These are phyloP conservation scores for Mariannaea sp. DNA, from an alignment of 2,329 filamentous ascomycete species.

Conservation along the genomic window DNA sequence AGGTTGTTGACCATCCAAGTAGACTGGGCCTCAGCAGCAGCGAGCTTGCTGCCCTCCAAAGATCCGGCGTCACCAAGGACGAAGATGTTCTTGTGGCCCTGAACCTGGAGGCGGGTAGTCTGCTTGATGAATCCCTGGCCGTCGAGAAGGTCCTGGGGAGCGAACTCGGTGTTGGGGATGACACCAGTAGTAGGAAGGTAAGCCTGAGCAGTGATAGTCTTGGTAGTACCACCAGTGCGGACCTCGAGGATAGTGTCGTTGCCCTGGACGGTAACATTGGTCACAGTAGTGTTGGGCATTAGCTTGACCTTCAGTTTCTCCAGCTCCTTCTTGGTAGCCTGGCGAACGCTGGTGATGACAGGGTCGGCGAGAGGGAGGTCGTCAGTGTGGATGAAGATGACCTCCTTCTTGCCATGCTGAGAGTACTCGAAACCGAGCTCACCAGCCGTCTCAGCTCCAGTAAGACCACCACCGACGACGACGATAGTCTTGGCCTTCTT, in stretches of 20 bases:
- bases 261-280: constrained; percentile 30
- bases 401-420: constrained; percentile 49
- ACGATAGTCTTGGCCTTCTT: constrained; percentile 53
- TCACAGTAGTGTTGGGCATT: constrained; percentile 47
- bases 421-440: constrained; percentile 57
- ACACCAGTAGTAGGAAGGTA: constrained; percentile 55
- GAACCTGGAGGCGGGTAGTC: constrained; percentile 44
- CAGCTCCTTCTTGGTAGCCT: constrained; percentile 47
- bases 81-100: constrained; percentile 49
- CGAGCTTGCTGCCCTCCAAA: constrained; percentile 44
- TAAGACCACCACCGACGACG: constrained; percentile 56
- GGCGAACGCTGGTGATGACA: constrained; percentile 45
- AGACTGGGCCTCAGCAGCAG: constrained; percentile 41
- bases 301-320: constrained; percentile 50
- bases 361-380: constrained; percentile 46
- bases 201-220: constrained; percentile 48
- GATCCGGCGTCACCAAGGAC: constrained; percentile 51
- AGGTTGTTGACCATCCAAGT: constrained; percentile 44
- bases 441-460: constrained; percentile 56
- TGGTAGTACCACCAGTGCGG: constrained; percentile 41
- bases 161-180: constrained; percentile 51
- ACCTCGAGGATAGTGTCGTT: constrained; percentile 44
- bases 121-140: constrained; percentile 43
- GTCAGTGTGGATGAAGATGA: constrained; percentile 49
- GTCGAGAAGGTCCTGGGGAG: constrained; percentile 46